phyloP scores from a whole-genome alignment of 768 basidiomycete genomes.

The Rhodosporidiobolus odoratus region DNA sequence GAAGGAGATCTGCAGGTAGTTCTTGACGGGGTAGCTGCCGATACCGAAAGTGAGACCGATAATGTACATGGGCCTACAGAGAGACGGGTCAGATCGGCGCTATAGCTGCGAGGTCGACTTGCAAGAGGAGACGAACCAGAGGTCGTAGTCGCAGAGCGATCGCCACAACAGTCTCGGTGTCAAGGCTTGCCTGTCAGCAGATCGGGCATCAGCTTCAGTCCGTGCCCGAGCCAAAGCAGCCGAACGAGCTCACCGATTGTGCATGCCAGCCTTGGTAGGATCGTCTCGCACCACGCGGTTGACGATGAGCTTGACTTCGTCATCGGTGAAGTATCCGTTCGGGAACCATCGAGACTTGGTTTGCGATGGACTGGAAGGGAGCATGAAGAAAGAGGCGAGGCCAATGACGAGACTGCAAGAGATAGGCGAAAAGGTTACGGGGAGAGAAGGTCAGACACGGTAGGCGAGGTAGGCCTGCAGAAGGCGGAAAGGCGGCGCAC shows the following conservation, averaged over 20 bases:
- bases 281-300: conserved; percentile 43
- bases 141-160: conserved; percentile 42
- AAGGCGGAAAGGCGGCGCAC: too few relatives aligned
- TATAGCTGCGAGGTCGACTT: too few relatives aligned
- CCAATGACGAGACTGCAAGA: conserved; percentile 44
- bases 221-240: too few relatives aligned
- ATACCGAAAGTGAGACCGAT: conserved; percentile 46
- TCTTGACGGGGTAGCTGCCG: conserved; percentile 36
- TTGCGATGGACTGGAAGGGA: conserved; percentile 42
- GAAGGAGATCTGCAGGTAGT: conserved; percentile 43
- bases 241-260: background rate
- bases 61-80: conserved; percentile 45
- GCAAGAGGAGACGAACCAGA: too few relatives aligned
- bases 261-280: conserved; percentile 11
- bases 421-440: conserved; percentile 5
- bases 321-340: conserved; percentile 46
- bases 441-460: too few relatives aligned
- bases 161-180: conserved; percentile 40
- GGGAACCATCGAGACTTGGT: conserved; percentile 43
- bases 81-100: too few relatives aligned
- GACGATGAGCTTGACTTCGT: conserved; percentile 46
- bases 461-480: background rate
- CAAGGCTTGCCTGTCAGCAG: conserved; percentile 42
- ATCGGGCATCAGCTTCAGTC: too few relatives aligned
- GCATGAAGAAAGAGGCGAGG: conserved; percentile 46